Percentiles rank a stretch among this genome's conserved stretches.
Evolutionary conservation across 495 filamentous ascomycete genomes (phyloP).

Genomic region (Neurospora tetrasperma): DNA sequence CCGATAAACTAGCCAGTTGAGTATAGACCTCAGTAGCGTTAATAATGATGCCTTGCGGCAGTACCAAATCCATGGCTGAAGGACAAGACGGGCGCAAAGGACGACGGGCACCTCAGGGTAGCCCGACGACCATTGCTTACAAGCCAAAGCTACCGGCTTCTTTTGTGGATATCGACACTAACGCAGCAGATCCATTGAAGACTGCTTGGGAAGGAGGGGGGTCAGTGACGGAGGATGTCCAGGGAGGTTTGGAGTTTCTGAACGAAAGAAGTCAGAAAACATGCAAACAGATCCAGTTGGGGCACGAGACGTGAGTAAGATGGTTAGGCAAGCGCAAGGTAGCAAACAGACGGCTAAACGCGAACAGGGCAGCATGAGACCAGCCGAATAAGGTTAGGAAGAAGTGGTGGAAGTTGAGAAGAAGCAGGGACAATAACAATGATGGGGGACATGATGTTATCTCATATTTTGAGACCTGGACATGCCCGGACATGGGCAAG

Average conservation of each 20-base stretch:
- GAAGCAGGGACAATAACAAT: background rate
- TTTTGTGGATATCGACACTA: background rate
- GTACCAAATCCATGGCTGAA: constrained; percentile 9
- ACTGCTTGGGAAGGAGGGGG: background rate
- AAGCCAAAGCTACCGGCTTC: background rate
- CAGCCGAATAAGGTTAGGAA: background rate
- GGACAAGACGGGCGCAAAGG: background rate
- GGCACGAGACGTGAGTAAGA: background rate
- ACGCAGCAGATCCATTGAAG: background rate
- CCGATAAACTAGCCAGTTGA: constrained; percentile 36
- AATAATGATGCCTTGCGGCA: constrained; percentile 32
- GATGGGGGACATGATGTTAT: background rate
- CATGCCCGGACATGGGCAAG: background rate
- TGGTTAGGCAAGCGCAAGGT: background rate
- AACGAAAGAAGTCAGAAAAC: background rate
- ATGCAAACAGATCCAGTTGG: background rate
- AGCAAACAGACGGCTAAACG: background rate
- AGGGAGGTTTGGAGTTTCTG: background rate
- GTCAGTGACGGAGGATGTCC: background rate
- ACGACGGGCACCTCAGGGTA: background rate
- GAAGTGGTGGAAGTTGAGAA: background rate
- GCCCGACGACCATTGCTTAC: constrained; percentile 1
- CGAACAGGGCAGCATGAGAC: background rate
- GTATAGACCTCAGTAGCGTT: constrained; percentile 35
- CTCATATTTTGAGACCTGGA: background rate